phyloP scores from a whole-genome alignment of 2,329 filamentous ascomycete genomes.

The Westerdykella ornata region DNA sequence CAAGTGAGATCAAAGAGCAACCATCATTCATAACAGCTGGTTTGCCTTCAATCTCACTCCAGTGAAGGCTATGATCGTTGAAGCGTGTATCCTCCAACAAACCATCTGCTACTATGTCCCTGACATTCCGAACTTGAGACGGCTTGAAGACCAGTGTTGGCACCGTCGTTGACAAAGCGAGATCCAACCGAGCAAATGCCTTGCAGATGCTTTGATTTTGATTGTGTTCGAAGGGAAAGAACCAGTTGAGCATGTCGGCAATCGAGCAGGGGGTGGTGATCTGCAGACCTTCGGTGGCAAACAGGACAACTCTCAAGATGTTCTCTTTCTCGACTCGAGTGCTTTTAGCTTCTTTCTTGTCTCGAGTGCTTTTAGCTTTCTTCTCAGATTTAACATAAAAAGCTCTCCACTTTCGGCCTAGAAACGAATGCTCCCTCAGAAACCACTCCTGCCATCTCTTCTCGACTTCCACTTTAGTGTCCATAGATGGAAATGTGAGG shows the following conservation, averaged over 20 bases:
- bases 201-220: conserved; percentile 36
- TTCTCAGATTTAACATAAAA: conserved; percentile 38
- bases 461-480: conserved; percentile 10
- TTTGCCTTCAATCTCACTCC: conserved; percentile 9
- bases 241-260: conserved; percentile 36
- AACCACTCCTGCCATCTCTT: conserved; percentile 33
- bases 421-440: conserved; percentile 29
- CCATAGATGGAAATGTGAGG: conserved; percentile 30
- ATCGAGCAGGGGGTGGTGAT: conserved; percentile 16
- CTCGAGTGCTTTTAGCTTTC: conserved; percentile 22
- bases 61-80: conserved; percentile 29
- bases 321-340: conserved; percentile 6
- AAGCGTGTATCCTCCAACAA: conserved; percentile 31
- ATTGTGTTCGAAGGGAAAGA: conserved; percentile 36
- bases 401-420: conserved; percentile 39
- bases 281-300: conserved; percentile 29
- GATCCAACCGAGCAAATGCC: conserved; percentile 38
- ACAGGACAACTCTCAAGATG: conserved; percentile 29
- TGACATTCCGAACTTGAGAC: conserved; percentile 30
- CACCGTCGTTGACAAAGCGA: conserved; percentile 39
- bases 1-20: conserved; percentile 58
- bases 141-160: conserved; percentile 34
- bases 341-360: conserved; percentile 30
- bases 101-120: conserved; percentile 28
- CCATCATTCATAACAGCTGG: conserved; percentile 46